Base-by-base conservation (phyloP, 805 yeast genomes). In the Nadsonia fulvescens region DNA sequence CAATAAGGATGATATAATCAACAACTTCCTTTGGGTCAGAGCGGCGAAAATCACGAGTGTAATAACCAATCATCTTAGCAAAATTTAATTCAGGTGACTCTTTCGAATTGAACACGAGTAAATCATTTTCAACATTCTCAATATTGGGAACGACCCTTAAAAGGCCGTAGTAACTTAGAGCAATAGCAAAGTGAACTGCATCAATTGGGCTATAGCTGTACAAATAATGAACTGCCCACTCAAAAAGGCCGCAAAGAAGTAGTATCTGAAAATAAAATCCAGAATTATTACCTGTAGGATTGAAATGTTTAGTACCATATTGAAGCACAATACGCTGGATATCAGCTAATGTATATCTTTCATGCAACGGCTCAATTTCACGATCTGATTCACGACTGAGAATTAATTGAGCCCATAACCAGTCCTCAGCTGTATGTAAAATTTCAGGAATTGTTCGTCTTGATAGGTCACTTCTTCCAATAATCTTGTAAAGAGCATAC, bases 401-500 rank as follows among this genome's bases (percentile, higher is more conserved):
- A 49, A 70, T 62, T 30, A 89, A 60, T 49, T 89, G 95, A 44
- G 77, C 67, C 98, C 98, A 86, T 25, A 86, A 49, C 96, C 96
- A 86, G 52, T 86, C 96, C 49, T 86, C 96, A 24, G 83, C 66
- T 32, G 91, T 77, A 18, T 70, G 51, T 19, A 75, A 64, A 15
- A 86, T 70, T 47, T 18, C 91, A 69, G 39, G 83, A 53, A 35
- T 65, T 54, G 48, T 70, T 69, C 48, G 71, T 60, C 24, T 75
- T 56, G 43, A 74, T 44, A 53, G 71, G 72, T 63, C 67, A 49
- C 94, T 81, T 47, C 89, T 73, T n/a, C 96, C 96, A 31, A 86
- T 63, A 14, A 89, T 62, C 50, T 89, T 86, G 54, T 79, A 89
- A 5, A 82, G 74, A 0, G 94, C 89, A 45, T 72, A 75, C 45